phyloP scores from a whole-genome alignment of 2,329 filamentous ascomycete genomes.

The Diaporthe velutina region DNA sequence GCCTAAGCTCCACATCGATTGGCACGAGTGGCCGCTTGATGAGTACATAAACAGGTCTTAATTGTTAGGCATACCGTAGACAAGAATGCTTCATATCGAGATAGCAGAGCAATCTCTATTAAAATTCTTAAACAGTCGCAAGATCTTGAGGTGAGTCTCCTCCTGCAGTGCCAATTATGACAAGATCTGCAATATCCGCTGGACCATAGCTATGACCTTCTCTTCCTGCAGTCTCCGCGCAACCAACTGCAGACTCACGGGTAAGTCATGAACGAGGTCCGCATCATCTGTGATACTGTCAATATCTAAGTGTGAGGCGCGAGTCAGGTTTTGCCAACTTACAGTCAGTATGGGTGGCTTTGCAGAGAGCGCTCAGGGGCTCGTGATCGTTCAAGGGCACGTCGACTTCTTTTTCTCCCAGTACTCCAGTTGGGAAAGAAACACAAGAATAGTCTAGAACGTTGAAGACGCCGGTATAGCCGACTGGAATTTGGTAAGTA shows the following conservation, averaged over 20 bases:
- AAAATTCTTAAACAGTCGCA: too few relatives aligned
- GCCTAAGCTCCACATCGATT: not conserved
- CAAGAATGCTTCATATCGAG: fast-evolving
- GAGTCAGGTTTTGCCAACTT: constrained; percentile 43
- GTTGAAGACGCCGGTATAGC: constrained; percentile 64
- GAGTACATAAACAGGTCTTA: not conserved
- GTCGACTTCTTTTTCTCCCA: constrained; percentile 56
- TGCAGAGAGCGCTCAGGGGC: constrained; percentile 54
- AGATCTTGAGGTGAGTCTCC: too few relatives aligned
- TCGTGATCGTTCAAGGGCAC: constrained; percentile 46
- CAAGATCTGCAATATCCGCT: constrained; percentile 41
- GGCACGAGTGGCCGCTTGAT: not conserved
- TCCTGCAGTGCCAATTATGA: not conserved
- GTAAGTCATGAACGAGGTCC: constrained; percentile 55
- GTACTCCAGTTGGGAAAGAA: constrained; percentile 59
- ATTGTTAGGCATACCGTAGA: not conserved
- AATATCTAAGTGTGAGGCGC: not conserved
- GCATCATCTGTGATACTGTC: constrained; percentile 51
- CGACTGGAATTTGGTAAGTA: constrained; percentile 47
- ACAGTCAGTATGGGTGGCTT: constrained; percentile 57
- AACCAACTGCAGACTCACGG: constrained; percentile 57
- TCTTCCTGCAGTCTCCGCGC: constrained; percentile 57
- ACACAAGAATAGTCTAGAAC: constrained; percentile 62
- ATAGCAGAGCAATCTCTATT: not conserved
- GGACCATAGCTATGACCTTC: constrained; percentile 53